Conservation (phyloP, 2,329 filamentous ascomycete species). For the Aspergillus niger region DNA sequence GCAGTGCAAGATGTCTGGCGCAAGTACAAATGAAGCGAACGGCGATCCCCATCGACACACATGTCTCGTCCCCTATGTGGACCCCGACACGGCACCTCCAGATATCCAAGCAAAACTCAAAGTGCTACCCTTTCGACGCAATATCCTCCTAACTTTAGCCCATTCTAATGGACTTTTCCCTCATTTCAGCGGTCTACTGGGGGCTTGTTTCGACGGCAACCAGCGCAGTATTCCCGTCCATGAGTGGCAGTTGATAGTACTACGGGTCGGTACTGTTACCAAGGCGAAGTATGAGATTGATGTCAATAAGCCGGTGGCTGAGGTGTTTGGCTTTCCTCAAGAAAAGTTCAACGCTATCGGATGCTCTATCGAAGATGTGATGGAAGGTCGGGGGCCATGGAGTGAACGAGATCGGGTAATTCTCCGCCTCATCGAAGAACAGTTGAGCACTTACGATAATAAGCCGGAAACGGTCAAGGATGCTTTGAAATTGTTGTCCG, state of each 20-base stretch:
- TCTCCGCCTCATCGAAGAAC: constrained; percentile 14
- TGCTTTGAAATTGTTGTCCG: neutral
- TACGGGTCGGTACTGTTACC: constrained; percentile 8
- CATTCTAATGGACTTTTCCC: constrained; percentile 12
- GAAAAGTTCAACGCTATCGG: constrained; percentile 14
- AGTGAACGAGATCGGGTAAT: constrained; percentile 10
- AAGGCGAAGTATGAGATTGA: constrained; percentile 13
- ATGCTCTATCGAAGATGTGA: neutral
- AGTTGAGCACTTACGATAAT: constrained; percentile 12
- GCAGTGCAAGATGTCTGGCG: too few relatives aligned
- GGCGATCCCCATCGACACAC: neutral
- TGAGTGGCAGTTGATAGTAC: constrained; percentile 18
- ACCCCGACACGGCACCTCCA: constrained; percentile 5
- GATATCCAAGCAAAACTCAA: neutral
- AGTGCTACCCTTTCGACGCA: constrained; percentile 14
- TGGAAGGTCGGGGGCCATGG: neutral
- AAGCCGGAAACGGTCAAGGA: constrained; percentile 6
- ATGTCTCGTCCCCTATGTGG: constrained; percentile 13
- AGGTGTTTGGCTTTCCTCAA: constrained; percentile 7
- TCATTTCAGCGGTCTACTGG: constrained; percentile 9
- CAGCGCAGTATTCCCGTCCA: constrained; percentile 9
- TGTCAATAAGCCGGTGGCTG: constrained; percentile 13
- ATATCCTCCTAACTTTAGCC: constrained; percentile 10
- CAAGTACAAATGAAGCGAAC: neutral
- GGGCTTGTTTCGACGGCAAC: constrained; percentile 14